Base-by-base conservation (phyloP, 331 rosid genomes). In the Erythrophleum ivorense region DNA sequence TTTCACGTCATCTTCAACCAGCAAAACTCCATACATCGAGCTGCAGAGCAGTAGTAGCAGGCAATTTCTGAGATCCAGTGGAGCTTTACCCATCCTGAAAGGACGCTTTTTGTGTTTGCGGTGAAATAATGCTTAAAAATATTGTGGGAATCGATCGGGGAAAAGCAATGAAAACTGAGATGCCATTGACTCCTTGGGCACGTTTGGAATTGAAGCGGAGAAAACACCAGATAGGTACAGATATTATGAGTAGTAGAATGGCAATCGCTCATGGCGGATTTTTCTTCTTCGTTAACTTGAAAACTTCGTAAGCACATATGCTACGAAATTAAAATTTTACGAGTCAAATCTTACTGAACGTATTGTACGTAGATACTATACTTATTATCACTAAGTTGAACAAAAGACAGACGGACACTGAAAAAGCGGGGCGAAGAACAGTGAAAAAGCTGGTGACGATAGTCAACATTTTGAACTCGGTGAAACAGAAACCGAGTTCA, bases 1-100 rank as follows among this genome's bases (percentile, higher is more conserved):
- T 78, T 6, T 82, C n/a, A 96, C 81, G 40, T 88, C 90, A 75
- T 94, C 95, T 66, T 91, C 94, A 3, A 1, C 78, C 76, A 82
- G 67, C 79, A 24, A 50, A 80, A 7, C 50, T 70, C 83, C 73
- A 80, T 11, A 87, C 31, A 75, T 18, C 6, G 81, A 49, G 77
- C 72, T 72, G 18, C 67, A 46, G 3, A 83, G 6, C 0, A 81
- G 18, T 1, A 75, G 50, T 5, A 77, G 33, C n/a, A 74, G 45
- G 63, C 36, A 15, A 70, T 72, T 60, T 0, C 73, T 54, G 79
- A 3, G 84, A 81, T 53, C 46, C 16, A 34, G 49, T 1, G 78
- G 18, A 34, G 34, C 34, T 53, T 34, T 53, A 41, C 36, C 49
- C 65, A 73, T 53, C 9, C 16, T 53, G 65, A 54, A 43, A 33